Conservation (phyloP, 2,329 filamentous ascomycete species). For the Pseudofabraea citricarpa region DNA sequence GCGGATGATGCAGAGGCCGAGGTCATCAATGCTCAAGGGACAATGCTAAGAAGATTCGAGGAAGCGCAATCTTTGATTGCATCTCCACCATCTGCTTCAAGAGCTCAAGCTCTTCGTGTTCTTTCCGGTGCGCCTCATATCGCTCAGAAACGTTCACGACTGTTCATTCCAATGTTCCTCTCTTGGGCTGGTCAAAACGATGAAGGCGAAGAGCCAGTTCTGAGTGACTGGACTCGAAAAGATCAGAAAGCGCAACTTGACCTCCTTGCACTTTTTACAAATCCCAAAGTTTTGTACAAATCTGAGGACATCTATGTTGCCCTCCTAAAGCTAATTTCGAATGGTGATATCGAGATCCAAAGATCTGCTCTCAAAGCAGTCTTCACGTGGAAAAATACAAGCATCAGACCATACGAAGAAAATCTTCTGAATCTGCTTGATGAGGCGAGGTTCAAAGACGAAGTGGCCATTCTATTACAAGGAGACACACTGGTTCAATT, state of each 20-base stretch:
- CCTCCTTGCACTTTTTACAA: conserved; percentile 79
- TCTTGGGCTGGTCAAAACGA: conserved; percentile 62
- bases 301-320: conserved; percentile 71
- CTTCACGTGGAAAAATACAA: conserved; percentile 81
- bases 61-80: conserved; percentile 53
- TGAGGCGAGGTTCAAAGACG: conserved; percentile 87
- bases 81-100: conserved; percentile 49
- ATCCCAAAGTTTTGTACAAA: conserved; percentile 79
- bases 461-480: conserved; percentile 84
- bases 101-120: conserved; percentile 75
- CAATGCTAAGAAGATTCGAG: conserved; percentile 61
- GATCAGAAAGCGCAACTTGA: conserved; percentile 81
- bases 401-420: conserved; percentile 74
- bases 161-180: conserved; percentile 80
- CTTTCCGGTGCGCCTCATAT: conserved; percentile 68
- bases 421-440: conserved; percentile 84
- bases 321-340: conserved; percentile 70
- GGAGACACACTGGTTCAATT: conserved; percentile 67
- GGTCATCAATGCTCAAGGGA: conserved; percentile 47
- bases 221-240: conserved; percentile 62
- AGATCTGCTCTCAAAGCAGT: conserved; percentile 79
- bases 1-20: conserved; percentile 48
- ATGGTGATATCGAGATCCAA: conserved; percentile 88
- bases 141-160: conserved; percentile 81
- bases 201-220: conserved; percentile 24